These are phyloP conservation scores for Aspergillus ochraceus DNA, from an alignment of 2,329 filamentous ascomycete species.

Conservation along the genomic window DNA sequence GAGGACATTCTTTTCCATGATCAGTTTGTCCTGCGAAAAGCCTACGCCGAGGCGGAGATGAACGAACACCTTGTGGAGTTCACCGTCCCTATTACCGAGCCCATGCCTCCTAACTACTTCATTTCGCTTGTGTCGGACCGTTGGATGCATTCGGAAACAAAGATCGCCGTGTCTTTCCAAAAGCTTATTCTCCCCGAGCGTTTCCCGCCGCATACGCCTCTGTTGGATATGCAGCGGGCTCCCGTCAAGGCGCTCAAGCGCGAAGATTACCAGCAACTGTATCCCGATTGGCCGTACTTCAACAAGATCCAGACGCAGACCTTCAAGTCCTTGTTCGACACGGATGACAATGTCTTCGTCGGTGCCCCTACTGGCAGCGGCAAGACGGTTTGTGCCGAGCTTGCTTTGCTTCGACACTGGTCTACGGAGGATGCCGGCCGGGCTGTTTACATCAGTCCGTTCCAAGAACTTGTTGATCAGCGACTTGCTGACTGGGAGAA, in stretches of 20 bases:
- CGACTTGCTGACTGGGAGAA: conserved; percentile 82
- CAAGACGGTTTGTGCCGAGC: conserved; percentile 95
- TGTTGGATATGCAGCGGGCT: conserved; percentile 87
- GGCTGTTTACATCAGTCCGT: conserved; percentile 91
- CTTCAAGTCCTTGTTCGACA: conserved; percentile 88
- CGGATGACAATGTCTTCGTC: conserved; percentile 90
- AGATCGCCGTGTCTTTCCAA: conserved; percentile 89
- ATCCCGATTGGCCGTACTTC: conserved; percentile 82
- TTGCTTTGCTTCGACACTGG: conserved; percentile 89
- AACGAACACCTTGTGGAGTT: conserved; percentile 96
- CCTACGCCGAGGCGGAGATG: conserved; percentile 80
- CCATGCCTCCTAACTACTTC: conserved; percentile 98
- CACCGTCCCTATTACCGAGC: conserved; percentile 93
- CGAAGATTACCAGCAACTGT: conserved; percentile 77
- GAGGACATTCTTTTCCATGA: conserved; percentile 96
- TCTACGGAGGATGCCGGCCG: conserved; percentile 68
- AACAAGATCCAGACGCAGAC: conserved; percentile 98
- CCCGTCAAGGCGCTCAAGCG: conserved; percentile 86
- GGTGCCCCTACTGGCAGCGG: conserved; percentile 92
- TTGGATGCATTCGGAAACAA: conserved; percentile 98
- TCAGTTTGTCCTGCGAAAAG: conserved; percentile 85
- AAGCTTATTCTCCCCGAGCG: conserved; percentile 93
- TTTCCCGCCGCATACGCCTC: conserved; percentile 89
- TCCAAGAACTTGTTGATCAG: conserved; percentile 86
- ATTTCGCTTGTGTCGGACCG: conserved; percentile 91